Conservation (phyloP, 2,329 filamentous ascomycete species). For the Purpureocillium lavendulum region DNA sequence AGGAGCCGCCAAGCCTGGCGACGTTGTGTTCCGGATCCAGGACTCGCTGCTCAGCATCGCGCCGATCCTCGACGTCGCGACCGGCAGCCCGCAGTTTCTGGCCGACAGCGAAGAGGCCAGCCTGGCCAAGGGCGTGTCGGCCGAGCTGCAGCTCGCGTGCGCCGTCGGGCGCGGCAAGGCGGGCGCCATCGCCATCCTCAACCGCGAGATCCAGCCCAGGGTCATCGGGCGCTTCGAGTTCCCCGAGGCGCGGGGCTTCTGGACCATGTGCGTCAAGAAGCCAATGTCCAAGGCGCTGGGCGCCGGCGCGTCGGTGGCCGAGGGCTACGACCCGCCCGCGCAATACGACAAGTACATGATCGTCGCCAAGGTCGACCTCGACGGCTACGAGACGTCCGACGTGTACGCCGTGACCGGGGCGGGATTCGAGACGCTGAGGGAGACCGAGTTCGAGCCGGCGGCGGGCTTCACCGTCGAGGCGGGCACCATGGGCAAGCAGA, state of each 20-base stretch:
- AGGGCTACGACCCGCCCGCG: conserved; percentile 49
- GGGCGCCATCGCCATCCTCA: conserved; percentile 67
- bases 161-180: conserved; percentile 57
- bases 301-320: conserved; percentile 37
- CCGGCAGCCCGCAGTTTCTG: conserved; percentile 48
- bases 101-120: conserved; percentile 36
- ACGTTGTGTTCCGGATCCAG: conserved; percentile 67
- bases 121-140: conserved; percentile 36
- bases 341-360: conserved; percentile 77
- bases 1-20: conserved; percentile 43
- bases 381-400: conserved; percentile 67
- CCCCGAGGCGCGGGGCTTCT: conserved; percentile 65
- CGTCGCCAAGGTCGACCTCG: conserved; percentile 61
- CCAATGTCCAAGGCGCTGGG: conserved; percentile 53
- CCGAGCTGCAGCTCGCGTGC: conserved; percentile 50
- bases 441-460: conserved; percentile 85
- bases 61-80: conserved; percentile 66
- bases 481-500: conserved; percentile 71
- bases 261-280: conserved; percentile 69
- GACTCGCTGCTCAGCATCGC: conserved; percentile 72
- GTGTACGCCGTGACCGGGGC: conserved; percentile 69
- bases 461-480: conserved; percentile 83
- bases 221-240: conserved; percentile 64
- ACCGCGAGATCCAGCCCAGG: conserved; percentile 67
- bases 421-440: conserved; percentile 65